Evolutionary conservation across 2,329 filamentous ascomycete species (phyloP), one percentile per base, ranked within the genome.

Genomic region (Podosphaera xanthii): DNA sequence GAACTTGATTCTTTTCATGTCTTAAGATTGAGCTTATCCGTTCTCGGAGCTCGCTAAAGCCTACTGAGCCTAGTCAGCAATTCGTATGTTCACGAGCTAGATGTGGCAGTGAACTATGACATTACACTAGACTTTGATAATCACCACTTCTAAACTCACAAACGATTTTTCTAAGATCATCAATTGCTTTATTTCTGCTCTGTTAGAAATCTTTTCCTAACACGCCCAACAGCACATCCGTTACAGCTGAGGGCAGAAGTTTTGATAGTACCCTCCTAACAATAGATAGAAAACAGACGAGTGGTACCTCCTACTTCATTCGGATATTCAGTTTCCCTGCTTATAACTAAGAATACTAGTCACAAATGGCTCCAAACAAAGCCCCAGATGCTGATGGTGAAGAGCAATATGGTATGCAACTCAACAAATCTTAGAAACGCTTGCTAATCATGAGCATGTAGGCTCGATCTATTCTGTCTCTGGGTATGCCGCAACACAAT

Each of bases 401-500:
- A 68, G 73, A 75, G 59, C 73, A 79, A 65, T 73, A 78, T 76
- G 83, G 78, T 76, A 71, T 59, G 72, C 66, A 59, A 59, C 7
- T 40, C 2, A 38, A 31, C 14, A 36, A 58, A 14, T 3, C 3
- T 38, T 10, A 33, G 14, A 38, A 31, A n/a, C 12, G n/a, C 10
- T 30, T 31, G 61, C 66, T 69, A 64, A 69, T 57, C 40, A 55
- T 46, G 59, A 61, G 42, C 58, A 62, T 61, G 3, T 64, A 77
- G 76, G 81, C 67, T 73, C 75, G 62, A 79, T 87, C 73, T 87
- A 82, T 75, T 87, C 83, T 63, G 76, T 87, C 67, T 86, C 83
- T 58, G 79, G 76, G 76, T 78, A 72, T 64, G 73, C 22, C 5
- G 38, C 50, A 57, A 58, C 7, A 31, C 38, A 53, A 68, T 65